Evolutionary conservation across 1,139 yeast species (phyloP), one percentile per base, ranked within the genome.

Genomic region (Suhomyces ambrosiae): DNA sequence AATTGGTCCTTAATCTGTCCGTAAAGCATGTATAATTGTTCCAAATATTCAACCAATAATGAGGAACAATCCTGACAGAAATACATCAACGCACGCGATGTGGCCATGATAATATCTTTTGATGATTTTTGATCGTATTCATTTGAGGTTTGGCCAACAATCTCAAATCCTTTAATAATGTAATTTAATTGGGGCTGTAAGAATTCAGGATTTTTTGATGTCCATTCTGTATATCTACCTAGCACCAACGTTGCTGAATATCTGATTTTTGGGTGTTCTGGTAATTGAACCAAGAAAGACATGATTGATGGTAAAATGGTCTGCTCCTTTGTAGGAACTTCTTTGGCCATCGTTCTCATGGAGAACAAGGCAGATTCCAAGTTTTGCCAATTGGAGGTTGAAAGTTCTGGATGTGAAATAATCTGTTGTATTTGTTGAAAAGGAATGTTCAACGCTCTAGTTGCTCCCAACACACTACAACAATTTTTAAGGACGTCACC

Each of bases 221-320:
- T 88, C 97, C 98, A 94, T 62, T 85, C 90, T 1, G 97, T 87
- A 60, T 92, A 92, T 51, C 98, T 74, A 7, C 98, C 98, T 33
- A 94, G 68, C 1, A 92, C 96, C 51, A 92, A 71, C 0, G 96
- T 88, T 1, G 96, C 92, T 3, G 97, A 95, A 53, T 92, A 92
- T 55, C 96, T 74, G 39, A 92, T 79, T 56, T 88, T 87, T 14
- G 86, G 83, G 54, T 88, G 92, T 50, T 86, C 94, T 0, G 97
- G 97, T 34, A 89, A 65, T 51, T 78, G 79, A 16, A 82, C 76
- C 32, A 87, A 65, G 43, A 73, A 62, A 32, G 78, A 73, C 95
- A 90, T 80, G 46, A 92, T 80, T 40, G 79, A 79, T 0, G 97
- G 97, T 46, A 92, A 64, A 5, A 86, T 76, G 26, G 71, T 72